Conservation (phyloP, 2,329 filamentous ascomycete species). For the Phaeosphaeriaceae sp. region DNA sequence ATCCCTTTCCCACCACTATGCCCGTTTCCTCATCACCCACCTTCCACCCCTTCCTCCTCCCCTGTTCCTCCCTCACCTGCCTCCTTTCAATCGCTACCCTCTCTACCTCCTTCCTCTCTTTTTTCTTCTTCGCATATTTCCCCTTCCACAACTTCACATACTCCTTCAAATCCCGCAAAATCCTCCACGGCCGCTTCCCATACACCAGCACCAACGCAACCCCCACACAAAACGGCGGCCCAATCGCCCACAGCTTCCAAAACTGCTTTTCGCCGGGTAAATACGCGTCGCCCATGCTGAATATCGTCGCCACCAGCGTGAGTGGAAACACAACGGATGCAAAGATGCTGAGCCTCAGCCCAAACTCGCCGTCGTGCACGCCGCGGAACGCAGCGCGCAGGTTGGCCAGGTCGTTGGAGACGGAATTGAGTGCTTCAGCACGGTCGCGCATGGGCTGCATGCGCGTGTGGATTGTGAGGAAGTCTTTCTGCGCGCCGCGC, state of each 20-base stretch:
- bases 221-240: slow-evolving; percentile 12
- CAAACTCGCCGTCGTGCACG: slow-evolving; percentile 24
- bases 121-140: neutral
- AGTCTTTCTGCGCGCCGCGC: slow-evolving; percentile 24
- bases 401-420: slow-evolving; percentile 23
- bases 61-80: no score
- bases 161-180: neutral
- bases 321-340: neutral
- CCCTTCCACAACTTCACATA: neutral
- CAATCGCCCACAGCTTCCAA: slow-evolving; percentile 32
- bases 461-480: slow-evolving; percentile 19
- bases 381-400: slow-evolving; percentile 24
- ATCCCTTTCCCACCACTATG: no score
- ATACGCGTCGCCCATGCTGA: slow-evolving; percentile 16
- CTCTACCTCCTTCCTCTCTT: neutral
- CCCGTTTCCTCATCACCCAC: no score
- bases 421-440: slow-evolving; percentile 19
- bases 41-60: no score
- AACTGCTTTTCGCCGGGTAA: slow-evolving; percentile 19
- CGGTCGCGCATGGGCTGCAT: slow-evolving; percentile 21
- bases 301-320: slow-evolving; percentile 5
- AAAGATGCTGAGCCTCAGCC: slow-evolving; percentile 23
- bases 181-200: slow-evolving; percentile 1
- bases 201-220: slow-evolving; percentile 5
- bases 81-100: no score